Conservation (phyloP, 2,329 filamentous ascomycete genomes). For the Metarhizium robertsii region DNA sequence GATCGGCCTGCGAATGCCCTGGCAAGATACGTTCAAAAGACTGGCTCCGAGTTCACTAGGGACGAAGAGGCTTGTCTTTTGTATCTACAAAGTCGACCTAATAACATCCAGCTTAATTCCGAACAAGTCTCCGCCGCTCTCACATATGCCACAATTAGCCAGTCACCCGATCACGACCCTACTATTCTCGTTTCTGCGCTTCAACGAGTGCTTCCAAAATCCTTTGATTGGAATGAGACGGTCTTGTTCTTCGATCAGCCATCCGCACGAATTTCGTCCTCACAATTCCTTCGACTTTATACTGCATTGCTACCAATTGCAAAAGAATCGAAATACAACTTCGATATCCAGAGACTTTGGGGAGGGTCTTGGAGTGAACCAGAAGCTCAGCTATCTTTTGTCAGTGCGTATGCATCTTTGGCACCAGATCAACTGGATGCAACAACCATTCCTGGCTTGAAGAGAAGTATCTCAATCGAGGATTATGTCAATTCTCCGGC, state of each 20-base stretch:
- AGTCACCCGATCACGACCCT: constrained; percentile 43
- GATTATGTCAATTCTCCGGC: constrained; percentile 41
- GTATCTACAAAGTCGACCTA: constrained; percentile 43
- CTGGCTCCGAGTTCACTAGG: constrained; percentile 64
- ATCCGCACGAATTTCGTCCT: constrained; percentile 62
- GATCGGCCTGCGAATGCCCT: constrained; percentile 48
- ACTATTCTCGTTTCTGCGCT: constrained; percentile 51
- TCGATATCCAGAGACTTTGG: constrained; percentile 87
- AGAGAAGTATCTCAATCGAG: constrained; percentile 62
- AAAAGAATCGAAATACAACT: constrained; percentile 32
- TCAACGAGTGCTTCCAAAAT: constrained; percentile 49
- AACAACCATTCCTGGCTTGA: constrained; percentile 72
- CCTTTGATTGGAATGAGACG: constrained; percentile 64
- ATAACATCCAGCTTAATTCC: constrained; percentile 58
- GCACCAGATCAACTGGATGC: constrained; percentile 70
- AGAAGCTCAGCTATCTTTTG: constrained; percentile 87
- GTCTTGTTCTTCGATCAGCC: constrained; percentile 74
- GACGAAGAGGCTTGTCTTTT: constrained; percentile 58
- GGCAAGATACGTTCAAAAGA: constrained; percentile 61
- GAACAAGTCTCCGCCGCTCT: constrained; percentile 76
- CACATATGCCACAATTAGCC: constrained; percentile 54
- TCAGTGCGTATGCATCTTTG: constrained; percentile 75
- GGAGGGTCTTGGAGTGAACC: constrained; percentile 80
- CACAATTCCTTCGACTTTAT: constrained; percentile 76
- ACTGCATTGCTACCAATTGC: constrained; percentile 68